Evolutionary conservation across 73 alveolate genomes (phyloP).

Genomic region (Uronychia setigera): DNA sequence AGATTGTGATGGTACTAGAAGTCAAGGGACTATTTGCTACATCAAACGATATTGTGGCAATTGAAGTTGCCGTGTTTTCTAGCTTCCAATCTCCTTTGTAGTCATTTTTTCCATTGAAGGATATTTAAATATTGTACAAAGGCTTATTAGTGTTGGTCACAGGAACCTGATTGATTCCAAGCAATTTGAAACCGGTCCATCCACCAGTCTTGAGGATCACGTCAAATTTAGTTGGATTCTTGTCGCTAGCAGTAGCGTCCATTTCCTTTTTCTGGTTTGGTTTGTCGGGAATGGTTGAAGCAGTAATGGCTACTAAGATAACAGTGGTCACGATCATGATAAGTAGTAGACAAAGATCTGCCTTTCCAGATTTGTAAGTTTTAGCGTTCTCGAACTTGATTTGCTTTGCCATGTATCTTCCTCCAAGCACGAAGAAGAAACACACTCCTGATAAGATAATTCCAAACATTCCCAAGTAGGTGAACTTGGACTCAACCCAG

Average conservation of each 20-base stretch:
- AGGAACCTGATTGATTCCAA: neutral
- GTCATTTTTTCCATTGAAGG: neutral
- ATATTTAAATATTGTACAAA: too few species aligned
- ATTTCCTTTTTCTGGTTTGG: neutral
- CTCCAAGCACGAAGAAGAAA: neutral
- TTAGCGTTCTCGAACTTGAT: neutral
- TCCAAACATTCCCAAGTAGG: conserved; percentile 5
- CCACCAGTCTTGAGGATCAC: neutral
- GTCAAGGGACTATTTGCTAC: neutral
- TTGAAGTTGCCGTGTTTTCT: neutral
- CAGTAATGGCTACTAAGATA: neutral
- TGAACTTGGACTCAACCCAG: neutral
- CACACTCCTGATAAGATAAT: neutral
- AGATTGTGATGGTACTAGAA: too few species aligned
- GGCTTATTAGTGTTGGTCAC: neutral
- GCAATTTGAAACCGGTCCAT: neutral
- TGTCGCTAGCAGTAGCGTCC: neutral
- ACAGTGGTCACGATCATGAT: neutral
- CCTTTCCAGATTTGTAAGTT: neutral
- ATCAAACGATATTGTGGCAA: neutral
- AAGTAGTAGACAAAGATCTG: neutral
- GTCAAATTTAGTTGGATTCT: neutral
- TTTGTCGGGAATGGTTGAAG: neutral
- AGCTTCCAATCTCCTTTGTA: too few species aligned
- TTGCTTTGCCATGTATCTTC: neutral